These are phyloP conservation scores for Pseudogymnoascus sp. DNA, from an alignment of 2,329 filamentous ascomycete species.

Conservation along the genomic window DNA sequence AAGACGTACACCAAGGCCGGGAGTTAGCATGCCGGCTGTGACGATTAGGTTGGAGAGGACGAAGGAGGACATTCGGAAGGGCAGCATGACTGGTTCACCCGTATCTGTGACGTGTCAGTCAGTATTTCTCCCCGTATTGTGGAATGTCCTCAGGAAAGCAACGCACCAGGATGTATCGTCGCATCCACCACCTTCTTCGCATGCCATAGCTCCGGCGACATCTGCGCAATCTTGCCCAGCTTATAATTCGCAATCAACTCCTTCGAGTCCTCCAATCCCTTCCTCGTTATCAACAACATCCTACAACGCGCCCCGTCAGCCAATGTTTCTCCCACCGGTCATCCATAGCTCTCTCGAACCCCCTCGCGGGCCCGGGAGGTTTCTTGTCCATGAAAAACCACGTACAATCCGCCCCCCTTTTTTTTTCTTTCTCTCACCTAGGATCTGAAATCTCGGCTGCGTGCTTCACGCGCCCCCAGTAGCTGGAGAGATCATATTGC, in stretches of 20 bases:
- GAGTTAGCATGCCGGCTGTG: constrained; percentile 94
- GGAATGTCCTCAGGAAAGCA: background rate
- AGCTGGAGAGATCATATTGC: constrained; percentile 85
- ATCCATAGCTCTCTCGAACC: background rate
- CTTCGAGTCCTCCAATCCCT: constrained; percentile 82
- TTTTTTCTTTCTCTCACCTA: constrained; percentile 52
- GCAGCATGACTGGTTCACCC: constrained; percentile 81
- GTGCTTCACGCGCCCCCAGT: constrained; percentile 91
- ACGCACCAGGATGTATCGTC: constrained; percentile 83
- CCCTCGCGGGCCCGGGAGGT: background rate
- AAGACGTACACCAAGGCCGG: constrained; percentile 61
- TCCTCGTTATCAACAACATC: constrained; percentile 71
- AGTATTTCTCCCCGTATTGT: constrained; percentile 11
- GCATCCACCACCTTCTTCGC: constrained; percentile 98
- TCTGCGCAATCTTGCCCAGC: constrained; percentile 65
- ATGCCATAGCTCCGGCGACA: constrained; percentile 87
- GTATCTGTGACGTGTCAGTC: constrained; percentile 55
- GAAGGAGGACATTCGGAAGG: constrained; percentile 96
- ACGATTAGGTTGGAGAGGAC: constrained; percentile 90
- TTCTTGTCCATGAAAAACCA: constrained; percentile 20
- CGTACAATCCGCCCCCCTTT: constrained; percentile 12
- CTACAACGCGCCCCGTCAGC: constrained; percentile 38
- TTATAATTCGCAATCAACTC: constrained; percentile 76
- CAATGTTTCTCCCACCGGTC: background rate
- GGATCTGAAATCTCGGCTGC: constrained; percentile 86